Evolutionary conservation across 768 basidiomycete species (phyloP), one percentile per base, ranked within the genome.

Genomic region (Russula abietina): DNA sequence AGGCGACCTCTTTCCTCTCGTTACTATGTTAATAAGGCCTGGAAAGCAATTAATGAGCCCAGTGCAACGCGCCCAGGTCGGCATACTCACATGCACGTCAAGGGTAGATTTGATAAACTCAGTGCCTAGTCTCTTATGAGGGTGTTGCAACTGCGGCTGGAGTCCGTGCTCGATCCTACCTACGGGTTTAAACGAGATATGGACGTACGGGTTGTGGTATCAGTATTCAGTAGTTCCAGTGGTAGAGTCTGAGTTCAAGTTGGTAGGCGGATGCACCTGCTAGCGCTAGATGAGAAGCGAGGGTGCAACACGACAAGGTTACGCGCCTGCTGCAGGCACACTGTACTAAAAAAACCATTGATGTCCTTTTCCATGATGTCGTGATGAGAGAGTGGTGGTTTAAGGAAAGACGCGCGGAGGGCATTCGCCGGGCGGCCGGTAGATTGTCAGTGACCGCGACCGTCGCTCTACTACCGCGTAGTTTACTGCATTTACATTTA

Each of bases 11-110:
- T 93, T 91, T 71, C 92, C 32, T 82, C 85, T 76, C 98, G 97
- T 72, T 96, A 92, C 76, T 98, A 95, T 54, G 94, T 94, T 61
- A 98, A 82, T 22, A 94, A 98, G 66, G 98, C 93, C 93, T 93
- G 69, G 32, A 64, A 26, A 48, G 53, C 46, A n/a, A n/a, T n/a
- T n/a, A n/a, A n/a, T n/a, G 36, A 57, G 32, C 33, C 24, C 46
- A 14, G 26, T 8, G 36, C 38, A 22, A 26, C 28, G 24, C 55
- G 51, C 8, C 62, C 24, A 59, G 41, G 26, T 53, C 22, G 32
- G 39, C 48, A 45, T 33, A 74, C 86, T 60, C 72, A 91, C 91
- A 69, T 83, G 81, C 65, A 93, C 91, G 75, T 92, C 89, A 70
- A 90, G 92, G 30, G 83, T 85, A 24, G 89, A 87, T 65, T 84